Base-by-base conservation (phyloP, 2,329 filamentous ascomycete genomes). In the Ascosphaera apis region DNA sequence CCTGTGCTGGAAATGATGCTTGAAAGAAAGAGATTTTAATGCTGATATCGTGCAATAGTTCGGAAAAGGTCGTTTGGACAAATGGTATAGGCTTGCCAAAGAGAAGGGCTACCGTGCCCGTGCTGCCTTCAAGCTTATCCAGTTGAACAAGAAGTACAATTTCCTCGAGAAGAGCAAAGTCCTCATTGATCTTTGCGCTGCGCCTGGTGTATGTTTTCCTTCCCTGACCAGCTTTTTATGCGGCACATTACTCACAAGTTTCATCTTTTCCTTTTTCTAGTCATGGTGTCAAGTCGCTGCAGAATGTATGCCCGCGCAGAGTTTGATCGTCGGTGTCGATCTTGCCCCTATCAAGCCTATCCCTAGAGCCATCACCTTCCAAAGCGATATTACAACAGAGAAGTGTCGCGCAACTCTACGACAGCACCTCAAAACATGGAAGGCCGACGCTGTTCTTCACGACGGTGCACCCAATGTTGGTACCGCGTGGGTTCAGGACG, bases 71-170 rank as follows among this genome's bases (percentile, higher is more conserved):
- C 84, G 86, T 70, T 67, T 93, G 50, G 88, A 98, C 60, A 93
- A 95, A 60, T 95, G 84, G 81, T 98, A 95, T 61, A 86, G 84
- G 54, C 74, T 95, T 49, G 88, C 88, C 42, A 98, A 98, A 59
- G 88, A 98, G 56, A 95, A 93, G 58, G 88, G 88, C 42, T 98
- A 93, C 54, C 69, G 88, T 50, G 86, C 88, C 42, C 72, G 88
- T 67, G 84, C 88, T 47, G 84, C 88, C 38, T 95, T 95, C 69
- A 98, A 98, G 62, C 62, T 98, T 47, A 86, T 98, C 46, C 86
- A 98, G 56, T 64, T 98, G 48, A 98, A 98, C 63, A 93, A 95
- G 61, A 95, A 93, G 55, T 98, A 91, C 76, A 80, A 82, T 46
- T 98, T 98, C 58, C 65, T 98, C 47, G 83, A 95, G 57, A 86